Base-by-base conservation (phyloP, 1,284 basidiomycete species). In the Ceraceosorus bombacis region DNA sequence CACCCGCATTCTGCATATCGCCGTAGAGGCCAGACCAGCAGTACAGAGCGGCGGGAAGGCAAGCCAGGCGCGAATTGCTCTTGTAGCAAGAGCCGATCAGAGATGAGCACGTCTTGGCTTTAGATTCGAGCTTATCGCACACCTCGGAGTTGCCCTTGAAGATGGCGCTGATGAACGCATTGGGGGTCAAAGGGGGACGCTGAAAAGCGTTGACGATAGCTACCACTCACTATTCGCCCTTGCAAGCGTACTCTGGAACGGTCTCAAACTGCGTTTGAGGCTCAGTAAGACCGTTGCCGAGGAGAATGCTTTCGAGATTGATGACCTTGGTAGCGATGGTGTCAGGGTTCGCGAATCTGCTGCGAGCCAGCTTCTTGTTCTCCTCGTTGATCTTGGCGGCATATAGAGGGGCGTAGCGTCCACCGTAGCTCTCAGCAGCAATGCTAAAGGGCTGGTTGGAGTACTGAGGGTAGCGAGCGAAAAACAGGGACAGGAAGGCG, bases 401-500 rank as follows among this genome's bases (percentile, higher is more conserved):
- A 17, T 72, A 70, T 65, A 72, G 68, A 51, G 75, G 75, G 1
- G 70, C 69, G 59, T 77, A 77, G 40, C 66, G 87, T 6, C 91
- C 91, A 49, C 89, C 83, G 70, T 83, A 84, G 0, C 80, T 81
- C 68, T 84, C 82, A 38, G 81, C 82, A 2, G 81, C 79, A 46
- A 82, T 78, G 54, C 65, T 69, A 62, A 78, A 76, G 58, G 66
- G 66, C 10, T 69, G 65, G 50, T 70, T 62, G 15, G 72, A 69
- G 57, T 76, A 78, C 53, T 72, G 54, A 48, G 70, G 68, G 68
- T 74, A 78, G 57, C 73, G 74, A 64, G 82, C 80, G 62, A 92
- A 81, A 83, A 95, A 95, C 50, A 95, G 83, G 72, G 90, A 82
- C 54, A 94, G 81, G 84, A 95, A 94, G 1, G 88, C 88, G 70